phyloP scores from a whole-genome alignment of 2,329 filamentous ascomycete species.

The Meredithiella fracta region DNA sequence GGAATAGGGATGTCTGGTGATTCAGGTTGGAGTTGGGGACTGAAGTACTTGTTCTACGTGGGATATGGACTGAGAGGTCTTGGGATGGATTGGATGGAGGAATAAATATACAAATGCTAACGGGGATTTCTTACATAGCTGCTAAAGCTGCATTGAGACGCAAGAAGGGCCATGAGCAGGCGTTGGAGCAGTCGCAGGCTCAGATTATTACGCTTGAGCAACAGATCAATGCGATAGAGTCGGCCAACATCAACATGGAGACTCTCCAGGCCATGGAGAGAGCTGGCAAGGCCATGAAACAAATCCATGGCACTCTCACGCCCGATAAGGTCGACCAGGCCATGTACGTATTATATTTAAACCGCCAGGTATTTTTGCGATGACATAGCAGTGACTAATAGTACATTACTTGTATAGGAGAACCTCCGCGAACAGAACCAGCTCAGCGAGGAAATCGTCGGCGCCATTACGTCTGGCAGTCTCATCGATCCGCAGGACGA shows the following conservation, averaged over 20 bases:
- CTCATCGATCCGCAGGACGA: constrained; percentile 64
- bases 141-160: constrained; percentile 79
- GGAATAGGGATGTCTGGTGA: constrained; percentile 12
- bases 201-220: constrained; percentile 88
- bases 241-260: constrained; percentile 96
- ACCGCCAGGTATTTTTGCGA: not conserved
- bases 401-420: constrained; percentile 39
- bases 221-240: constrained; percentile 93
- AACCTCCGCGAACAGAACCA: constrained; percentile 79
- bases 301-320: constrained; percentile 78
- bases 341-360: constrained; percentile 78
- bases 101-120: not conserved
- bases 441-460: constrained; percentile 82
- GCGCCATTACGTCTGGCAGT: constrained; percentile 59
- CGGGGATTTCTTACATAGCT: constrained; percentile 33
- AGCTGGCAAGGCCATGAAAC: constrained; percentile 77
- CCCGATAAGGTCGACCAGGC: constrained; percentile 89
- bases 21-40: not conserved
- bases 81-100: not conserved
- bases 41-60: too few species aligned
- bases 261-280: constrained; percentile 88
- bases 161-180: constrained; percentile 89
- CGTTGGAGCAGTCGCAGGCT: constrained; percentile 72
- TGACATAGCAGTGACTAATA: not conserved
- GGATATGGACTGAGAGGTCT: not conserved